Evolutionary conservation across 164 flowering plant genomes (phyloP).

Genomic region (Annona cherimola): DNA sequence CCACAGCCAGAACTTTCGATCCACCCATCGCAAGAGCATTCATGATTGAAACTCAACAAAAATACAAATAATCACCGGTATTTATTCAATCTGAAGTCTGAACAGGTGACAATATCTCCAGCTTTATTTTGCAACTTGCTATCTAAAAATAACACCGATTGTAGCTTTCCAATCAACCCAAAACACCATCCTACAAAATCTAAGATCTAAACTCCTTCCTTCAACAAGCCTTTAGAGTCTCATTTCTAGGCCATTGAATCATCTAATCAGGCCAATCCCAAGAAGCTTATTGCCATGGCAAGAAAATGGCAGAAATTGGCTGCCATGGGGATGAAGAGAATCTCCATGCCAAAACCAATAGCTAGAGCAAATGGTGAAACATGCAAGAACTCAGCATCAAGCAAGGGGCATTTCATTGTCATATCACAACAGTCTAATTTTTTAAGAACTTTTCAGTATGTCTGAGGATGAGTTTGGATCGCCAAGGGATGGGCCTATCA

Average conservation of each 20-base stretch:
- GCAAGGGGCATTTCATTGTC: conserved; percentile 28
- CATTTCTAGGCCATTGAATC: not conserved
- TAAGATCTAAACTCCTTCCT: not conserved
- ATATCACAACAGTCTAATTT: conserved; percentile 31
- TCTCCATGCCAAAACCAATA: not conserved
- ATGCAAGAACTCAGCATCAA: not conserved
- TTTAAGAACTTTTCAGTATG: conserved; percentile 32
- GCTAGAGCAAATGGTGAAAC: not conserved
- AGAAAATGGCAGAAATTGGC: conserved; percentile 11
- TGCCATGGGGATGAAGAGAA: conserved; percentile 15
- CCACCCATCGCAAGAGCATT: not conserved
- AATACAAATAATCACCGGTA: not conserved
- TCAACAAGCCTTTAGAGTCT: not conserved
- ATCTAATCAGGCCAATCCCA: conserved; percentile 1
- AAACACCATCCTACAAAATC: not conserved
- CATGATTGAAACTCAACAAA: not conserved
- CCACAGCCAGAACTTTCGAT: not conserved
- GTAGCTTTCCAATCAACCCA: not conserved
- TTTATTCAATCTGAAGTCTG: too few relatives aligned
- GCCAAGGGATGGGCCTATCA: conserved; percentile 25
- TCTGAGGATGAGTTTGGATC: conserved; percentile 39
- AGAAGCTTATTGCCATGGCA: conserved; percentile 1
- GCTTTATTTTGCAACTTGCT: not conserved
- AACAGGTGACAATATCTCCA: too few relatives aligned
- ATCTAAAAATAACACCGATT: too few relatives aligned